Percentiles rank a stretch among this genome's conserved stretches.
phyloP scores from a whole-genome alignment of 345 rosid genomes.

The Eucalyptus cloeziana region DNA sequence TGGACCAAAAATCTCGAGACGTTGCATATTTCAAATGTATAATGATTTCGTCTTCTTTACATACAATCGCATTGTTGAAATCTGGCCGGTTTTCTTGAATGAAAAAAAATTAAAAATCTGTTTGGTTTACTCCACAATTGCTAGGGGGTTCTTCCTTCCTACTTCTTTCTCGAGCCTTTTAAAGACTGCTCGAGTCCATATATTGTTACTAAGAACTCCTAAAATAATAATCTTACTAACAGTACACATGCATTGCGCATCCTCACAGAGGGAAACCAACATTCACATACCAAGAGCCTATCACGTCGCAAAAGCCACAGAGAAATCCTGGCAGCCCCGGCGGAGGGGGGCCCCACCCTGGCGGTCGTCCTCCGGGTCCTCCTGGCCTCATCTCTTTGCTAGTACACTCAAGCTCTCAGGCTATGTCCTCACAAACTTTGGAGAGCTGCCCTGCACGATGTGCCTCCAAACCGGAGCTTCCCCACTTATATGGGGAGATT shows the following conservation, averaged over 20 bases:
- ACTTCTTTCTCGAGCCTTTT: no score
- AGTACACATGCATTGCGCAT: background rate
- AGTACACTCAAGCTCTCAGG: background rate
- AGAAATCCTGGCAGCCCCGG: background rate
- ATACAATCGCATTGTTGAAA: background rate
- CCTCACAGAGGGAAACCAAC: background rate
- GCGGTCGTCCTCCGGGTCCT: background rate
- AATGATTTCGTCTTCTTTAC: background rate
- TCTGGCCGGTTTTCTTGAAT: background rate
- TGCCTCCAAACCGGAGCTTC: background rate
- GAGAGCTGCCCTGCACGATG: background rate
- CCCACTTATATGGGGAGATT: background rate
- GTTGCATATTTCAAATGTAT: background rate
- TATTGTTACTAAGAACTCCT: background rate
- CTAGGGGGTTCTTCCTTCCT: no score
- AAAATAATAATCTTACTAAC: background rate
- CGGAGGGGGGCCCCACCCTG: background rate
- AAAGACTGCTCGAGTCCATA: accelerated
- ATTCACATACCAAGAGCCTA: background rate
- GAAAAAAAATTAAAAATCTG: no score
- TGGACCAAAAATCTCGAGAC: background rate
- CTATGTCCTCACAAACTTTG: background rate
- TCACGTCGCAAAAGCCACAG: background rate
- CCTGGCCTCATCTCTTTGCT: background rate
- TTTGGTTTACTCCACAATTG: background rate